Conservation (phyloP, 1,139 yeast genomes). For the Yamadazyma kanchanaburiensis region DNA sequence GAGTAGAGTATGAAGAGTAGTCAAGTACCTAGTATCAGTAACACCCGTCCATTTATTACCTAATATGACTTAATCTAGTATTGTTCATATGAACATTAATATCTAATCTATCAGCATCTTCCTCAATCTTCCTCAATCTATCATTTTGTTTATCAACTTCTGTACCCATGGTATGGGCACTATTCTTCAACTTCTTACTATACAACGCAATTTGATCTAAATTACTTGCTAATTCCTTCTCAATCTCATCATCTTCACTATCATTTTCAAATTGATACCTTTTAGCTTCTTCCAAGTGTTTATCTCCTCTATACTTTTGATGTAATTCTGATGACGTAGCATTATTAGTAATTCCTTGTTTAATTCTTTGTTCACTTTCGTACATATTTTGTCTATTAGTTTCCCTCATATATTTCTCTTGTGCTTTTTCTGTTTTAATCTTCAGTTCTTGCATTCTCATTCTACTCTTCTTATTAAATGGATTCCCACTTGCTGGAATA, state of each 20-base stretch:
- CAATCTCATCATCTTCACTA: slow-evolving; percentile 59
- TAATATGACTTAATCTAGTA: slow-evolving; percentile 42
- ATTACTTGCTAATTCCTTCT: slow-evolving; percentile 51
- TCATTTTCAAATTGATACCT: slow-evolving; percentile 52
- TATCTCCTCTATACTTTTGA: slow-evolving; percentile 49
- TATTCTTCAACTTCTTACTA: slow-evolving; percentile 40
- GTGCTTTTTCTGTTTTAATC: slow-evolving; percentile 62
- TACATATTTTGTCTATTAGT: slow-evolving; percentile 41
- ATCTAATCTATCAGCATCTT: slow-evolving; percentile 54
- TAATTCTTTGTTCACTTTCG: slow-evolving; percentile 45
- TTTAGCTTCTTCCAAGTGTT: slow-evolving; percentile 45
- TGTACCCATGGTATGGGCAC: slow-evolving; percentile 44
- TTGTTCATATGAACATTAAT: slow-evolving; percentile 52
- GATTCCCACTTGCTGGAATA: slow-evolving; percentile 78
- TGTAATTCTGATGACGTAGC: slow-evolving; percentile 38
- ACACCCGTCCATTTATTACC: too few relatives aligned
- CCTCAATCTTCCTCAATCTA: slow-evolving; percentile 49
- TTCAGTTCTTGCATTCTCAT: slow-evolving; percentile 72
- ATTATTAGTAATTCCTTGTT: slow-evolving; percentile 37
- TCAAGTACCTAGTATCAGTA: too few relatives aligned
- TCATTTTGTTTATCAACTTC: slow-evolving; percentile 52
- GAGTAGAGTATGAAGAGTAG: too few relatives aligned
- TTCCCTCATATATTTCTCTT: slow-evolving; percentile 52
- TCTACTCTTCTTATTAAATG: slow-evolving; percentile 81
- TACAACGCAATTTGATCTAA: slow-evolving; percentile 50